Percentiles rank a stretch among this genome's conserved stretches.
Evolutionary conservation across 495 filamentous ascomycete genomes (phyloP).

Genomic region (Diplogelasinospora grovesii): DNA sequence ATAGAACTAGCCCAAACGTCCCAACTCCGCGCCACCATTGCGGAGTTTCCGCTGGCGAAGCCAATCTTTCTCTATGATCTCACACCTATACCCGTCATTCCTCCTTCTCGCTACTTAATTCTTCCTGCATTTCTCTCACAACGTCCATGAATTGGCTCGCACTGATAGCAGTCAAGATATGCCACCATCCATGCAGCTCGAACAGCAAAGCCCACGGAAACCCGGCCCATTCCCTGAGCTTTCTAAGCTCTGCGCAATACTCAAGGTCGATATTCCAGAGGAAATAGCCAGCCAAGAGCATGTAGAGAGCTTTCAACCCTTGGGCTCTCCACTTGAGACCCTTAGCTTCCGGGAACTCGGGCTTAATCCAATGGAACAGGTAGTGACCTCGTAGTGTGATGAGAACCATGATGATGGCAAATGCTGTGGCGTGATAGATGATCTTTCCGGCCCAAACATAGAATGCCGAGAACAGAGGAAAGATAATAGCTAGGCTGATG

Average conservation of each 20-base stretch:
- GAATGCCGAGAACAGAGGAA: constrained; percentile 25
- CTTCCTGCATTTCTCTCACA: constrained; percentile 14
- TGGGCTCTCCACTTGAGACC: constrained; percentile 7
- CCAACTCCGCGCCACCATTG: no score
- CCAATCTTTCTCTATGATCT: no score
- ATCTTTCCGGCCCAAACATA: constrained; percentile 32
- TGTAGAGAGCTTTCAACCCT: constrained; percentile 11
- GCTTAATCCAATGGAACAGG: constrained; percentile 12
- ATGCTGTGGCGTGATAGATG: constrained; percentile 21
- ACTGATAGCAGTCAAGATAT: constrained; percentile 46
- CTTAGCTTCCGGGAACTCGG: constrained; percentile 9
- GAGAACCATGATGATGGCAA: constrained; percentile 9
- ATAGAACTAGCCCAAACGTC: no score
- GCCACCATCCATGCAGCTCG: constrained; percentile 59
- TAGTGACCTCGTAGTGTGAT: constrained; percentile 14
- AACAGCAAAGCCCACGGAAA: constrained; percentile 48
- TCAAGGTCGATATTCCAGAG: constrained; percentile 46
- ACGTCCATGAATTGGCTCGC: constrained; percentile 25
- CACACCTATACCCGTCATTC: no score
- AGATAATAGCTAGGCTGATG: constrained; percentile 14
- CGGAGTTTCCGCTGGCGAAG: no score
- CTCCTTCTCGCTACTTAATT: neutral
- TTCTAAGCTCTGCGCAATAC: constrained; percentile 33
- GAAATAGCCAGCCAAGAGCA: constrained; percentile 33
- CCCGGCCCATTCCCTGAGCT: constrained; percentile 30